These are phyloP conservation scores for Suillus clintonianus DNA, from an alignment of 768 basidiomycete species.

Conservation along the genomic window DNA sequence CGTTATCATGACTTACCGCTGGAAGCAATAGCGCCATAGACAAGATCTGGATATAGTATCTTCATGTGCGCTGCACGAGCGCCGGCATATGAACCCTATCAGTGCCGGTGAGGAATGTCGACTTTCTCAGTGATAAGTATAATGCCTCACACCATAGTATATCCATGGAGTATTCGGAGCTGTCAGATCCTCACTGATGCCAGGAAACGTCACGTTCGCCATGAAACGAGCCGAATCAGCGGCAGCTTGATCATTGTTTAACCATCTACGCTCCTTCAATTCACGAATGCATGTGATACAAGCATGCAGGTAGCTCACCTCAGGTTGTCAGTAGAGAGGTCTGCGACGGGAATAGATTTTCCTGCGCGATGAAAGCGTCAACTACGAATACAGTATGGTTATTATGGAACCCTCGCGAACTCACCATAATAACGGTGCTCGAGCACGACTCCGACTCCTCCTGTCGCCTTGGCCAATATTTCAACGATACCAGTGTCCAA, in stretches of 20 bases:
- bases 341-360: slow-evolving; percentile 69
- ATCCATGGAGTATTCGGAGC: slow-evolving; percentile 83
- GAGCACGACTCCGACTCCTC: slow-evolving; percentile 88
- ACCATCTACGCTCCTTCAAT: slow-evolving; percentile 53
- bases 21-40: slow-evolving; percentile 87
- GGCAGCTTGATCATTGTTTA: slow-evolving; percentile 86
- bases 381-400: neutral
- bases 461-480: slow-evolving; percentile 80
- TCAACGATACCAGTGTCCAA: slow-evolving; percentile 81
- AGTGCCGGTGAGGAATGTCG: neutral
- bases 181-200: slow-evolving; percentile 69
- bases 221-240: slow-evolving; percentile 95
- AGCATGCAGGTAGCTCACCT: slow-evolving; percentile 42
- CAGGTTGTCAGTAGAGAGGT: slow-evolving; percentile 82
- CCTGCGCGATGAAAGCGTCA: slow-evolving; percentile 41
- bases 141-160: slow-evolving; percentile 78
- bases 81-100: slow-evolving; percentile 86
- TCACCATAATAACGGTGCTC: slow-evolving; percentile 90
- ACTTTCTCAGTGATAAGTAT: neutral
- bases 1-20: slow-evolving; percentile 53
- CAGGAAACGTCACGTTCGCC: slow-evolving; percentile 72
- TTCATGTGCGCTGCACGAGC: slow-evolving; percentile 93
- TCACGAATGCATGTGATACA: neutral
- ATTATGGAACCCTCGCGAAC: slow-evolving; percentile 18
- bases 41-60: slow-evolving; percentile 83